Evolutionary conservation across 1,284 basidiomycete species (phyloP), one percentile per base, ranked within the genome.

Genomic region (Neolentinus lepideus): DNA sequence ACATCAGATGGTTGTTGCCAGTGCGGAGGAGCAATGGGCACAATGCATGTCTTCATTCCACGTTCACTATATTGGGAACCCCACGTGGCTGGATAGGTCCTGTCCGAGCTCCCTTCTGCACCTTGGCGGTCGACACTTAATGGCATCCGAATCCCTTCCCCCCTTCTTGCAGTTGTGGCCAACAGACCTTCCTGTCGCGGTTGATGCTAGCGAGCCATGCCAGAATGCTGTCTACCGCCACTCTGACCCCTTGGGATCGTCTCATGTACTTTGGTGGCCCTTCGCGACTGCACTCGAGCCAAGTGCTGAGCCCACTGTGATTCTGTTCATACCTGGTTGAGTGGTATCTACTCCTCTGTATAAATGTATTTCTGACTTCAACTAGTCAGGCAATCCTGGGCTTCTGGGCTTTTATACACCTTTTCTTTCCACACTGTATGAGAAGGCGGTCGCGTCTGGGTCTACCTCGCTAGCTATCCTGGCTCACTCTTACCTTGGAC

Each of bases 251-350:
- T 60, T 79, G 12, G 73, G 71, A 14, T 61, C 66, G 24, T 74
- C 75, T 0, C 79, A 82, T 64, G 71, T 72, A 1, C 65, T 80
- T 16, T 85, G 80, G 81, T 84, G 80, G 78, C 71, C 78, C 14
- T 63, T 69, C 16, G 66, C 58, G 53, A 54, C 61, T n/a, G 33
- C 21, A 4, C 55, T 64, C 22, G 2, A 52, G 53, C 56, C 48
- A 12, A 70, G 74, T 10, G 67, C 70, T 3, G 66, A 65, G 2
- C 29, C 54, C 22, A 63, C 61, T 0, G 63, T 80, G 14, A 57
- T 84, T 12, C 61, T 85, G 3, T 84, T 85, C 64, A 77, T 84
- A 52, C 84, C 83, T 60, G 81, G 81, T 78, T 27, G 57, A 57
- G 25, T 1, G 6, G 22, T 38, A 14, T 11, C n/a, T 12, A 21